Percentiles rank a stretch among this genome's conserved stretches.
phyloP scores from a whole-genome alignment of 768 basidiomycete species.

The Cytidiella melzeri region DNA sequence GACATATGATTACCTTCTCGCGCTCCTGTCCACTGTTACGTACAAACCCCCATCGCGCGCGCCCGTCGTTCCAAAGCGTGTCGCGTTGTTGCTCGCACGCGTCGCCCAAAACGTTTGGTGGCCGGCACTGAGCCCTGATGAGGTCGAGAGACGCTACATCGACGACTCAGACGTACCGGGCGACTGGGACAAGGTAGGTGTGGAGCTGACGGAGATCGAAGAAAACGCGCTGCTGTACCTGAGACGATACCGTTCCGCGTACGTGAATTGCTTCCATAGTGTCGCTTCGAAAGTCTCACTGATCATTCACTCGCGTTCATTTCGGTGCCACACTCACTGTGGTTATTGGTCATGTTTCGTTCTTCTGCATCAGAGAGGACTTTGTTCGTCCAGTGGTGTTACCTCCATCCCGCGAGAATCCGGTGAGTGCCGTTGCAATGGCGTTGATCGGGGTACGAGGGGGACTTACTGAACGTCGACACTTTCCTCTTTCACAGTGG shows the following conservation, averaged over 20 bases:
- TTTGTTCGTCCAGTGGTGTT: constrained; percentile 62
- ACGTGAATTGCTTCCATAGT: constrained; percentile 36
- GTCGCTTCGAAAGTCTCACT: constrained; percentile 10
- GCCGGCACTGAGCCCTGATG: constrained; percentile 88
- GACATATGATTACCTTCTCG: constrained; percentile 74
- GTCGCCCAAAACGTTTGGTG: constrained; percentile 77
- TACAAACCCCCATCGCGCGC: constrained; percentile 65
- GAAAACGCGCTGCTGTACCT: constrained; percentile 85
- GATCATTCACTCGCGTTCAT: constrained; percentile 5
- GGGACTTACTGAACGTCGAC: constrained; percentile 1
- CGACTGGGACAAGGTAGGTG: constrained; percentile 79
- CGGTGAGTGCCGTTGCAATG: constrained; percentile 17
- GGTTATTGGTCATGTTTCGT: not conserved
- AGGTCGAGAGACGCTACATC: constrained; percentile 82
- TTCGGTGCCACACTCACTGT: no score
- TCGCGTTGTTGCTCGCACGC: constrained; percentile 61
- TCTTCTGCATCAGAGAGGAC: constrained; percentile 44
- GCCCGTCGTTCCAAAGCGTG: constrained; percentile 67
- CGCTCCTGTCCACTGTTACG: constrained; percentile 77
- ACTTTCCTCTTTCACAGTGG: constrained; percentile 7
- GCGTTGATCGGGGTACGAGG: not conserved
- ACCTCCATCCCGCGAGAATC: constrained; percentile 38
- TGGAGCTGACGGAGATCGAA: constrained; percentile 81
- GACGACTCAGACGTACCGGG: constrained; percentile 71
- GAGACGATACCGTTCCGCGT: constrained; percentile 85